These are phyloP conservation scores for Fragilariopsis cylindrus DNA, from an alignment of 108 stramenopile species.

Conservation along the genomic window DNA sequence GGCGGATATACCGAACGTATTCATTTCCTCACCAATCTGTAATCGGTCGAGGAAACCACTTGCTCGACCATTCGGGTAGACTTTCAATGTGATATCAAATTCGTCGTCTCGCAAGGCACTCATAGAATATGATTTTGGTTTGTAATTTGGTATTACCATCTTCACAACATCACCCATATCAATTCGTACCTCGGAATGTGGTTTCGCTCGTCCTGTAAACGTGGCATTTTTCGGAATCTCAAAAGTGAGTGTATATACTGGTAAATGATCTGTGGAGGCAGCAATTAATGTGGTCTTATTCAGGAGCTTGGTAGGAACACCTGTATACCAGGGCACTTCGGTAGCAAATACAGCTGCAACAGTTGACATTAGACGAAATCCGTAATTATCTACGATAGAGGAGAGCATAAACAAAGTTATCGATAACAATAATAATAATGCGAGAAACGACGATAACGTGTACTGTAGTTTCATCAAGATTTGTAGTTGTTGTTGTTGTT, in stretches of 20 bases:
- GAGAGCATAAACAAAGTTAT: no score
- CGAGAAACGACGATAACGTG: no score
- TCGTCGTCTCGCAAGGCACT: conserved; percentile 22
- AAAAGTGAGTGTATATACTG: conserved; percentile 27
- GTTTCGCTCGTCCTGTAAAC: not conserved
- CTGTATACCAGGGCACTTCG: not conserved
- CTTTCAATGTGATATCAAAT: conserved; percentile 31
- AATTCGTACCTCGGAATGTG: conserved; percentile 14
- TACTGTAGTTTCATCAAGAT: no score
- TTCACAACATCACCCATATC: conserved; percentile 29
- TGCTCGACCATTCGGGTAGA: conserved; percentile 28
- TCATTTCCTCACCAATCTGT: conserved; percentile 17
- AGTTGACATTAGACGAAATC: no score
- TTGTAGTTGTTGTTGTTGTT: no score
- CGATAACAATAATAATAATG: no score
- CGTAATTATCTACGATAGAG: no score
- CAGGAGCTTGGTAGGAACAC: conserved; percentile 16
- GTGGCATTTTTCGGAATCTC: conserved; percentile 8
- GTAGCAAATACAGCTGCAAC: no score
- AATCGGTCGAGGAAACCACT: conserved; percentile 29
- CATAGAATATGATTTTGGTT: conserved; percentile 26
- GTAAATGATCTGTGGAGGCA: not conserved
- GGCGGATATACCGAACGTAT: conserved; percentile 12
- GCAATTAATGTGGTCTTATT: conserved; percentile 9
- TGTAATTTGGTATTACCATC: conserved; percentile 29